phyloP scores from a whole-genome alignment of 306 rosid species.

The Rosa rugosa region DNA sequence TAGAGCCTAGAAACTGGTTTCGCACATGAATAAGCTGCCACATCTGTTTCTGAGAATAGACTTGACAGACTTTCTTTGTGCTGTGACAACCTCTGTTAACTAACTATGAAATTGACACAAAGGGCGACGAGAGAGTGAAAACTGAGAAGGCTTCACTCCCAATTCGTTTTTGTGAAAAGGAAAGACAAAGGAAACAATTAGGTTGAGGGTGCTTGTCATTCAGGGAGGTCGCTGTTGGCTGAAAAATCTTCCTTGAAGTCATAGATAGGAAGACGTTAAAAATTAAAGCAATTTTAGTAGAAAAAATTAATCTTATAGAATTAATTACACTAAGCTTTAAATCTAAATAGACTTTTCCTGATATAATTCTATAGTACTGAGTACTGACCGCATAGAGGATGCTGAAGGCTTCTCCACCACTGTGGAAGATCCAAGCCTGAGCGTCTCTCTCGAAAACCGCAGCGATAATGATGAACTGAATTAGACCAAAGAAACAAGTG shows the following conservation, averaged over 20 bases:
- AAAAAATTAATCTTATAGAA: background rate
- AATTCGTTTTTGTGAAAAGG: background rate
- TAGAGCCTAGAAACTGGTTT: background rate
- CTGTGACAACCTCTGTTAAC: constrained; percentile 2
- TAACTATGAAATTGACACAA: background rate
- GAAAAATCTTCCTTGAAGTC: background rate
- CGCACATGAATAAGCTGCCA: constrained; percentile 14
- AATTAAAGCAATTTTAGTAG: background rate
- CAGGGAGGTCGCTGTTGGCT: background rate
- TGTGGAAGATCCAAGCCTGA: constrained; percentile 82
- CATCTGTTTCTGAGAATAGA: constrained; percentile 12
- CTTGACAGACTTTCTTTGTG: constrained; percentile 3
- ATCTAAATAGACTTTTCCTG: background rate
- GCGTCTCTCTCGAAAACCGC: constrained; percentile 56
- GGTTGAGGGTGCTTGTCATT: background rate
- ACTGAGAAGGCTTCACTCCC: background rate
- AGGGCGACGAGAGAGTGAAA: background rate
- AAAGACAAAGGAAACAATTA: no score
- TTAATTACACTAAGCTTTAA: background rate
- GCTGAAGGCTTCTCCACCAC: constrained; percentile 79
- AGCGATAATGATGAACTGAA: constrained; percentile 77
- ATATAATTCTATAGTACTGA: background rate
- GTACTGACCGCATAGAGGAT: constrained; percentile 76
- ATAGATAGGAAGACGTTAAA: background rate
- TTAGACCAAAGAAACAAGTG: constrained; percentile 88